Evolutionary conservation across 495 filamentous ascomycete genomes (phyloP).

Genomic region (Talaromyces nanjingensis): DNA sequence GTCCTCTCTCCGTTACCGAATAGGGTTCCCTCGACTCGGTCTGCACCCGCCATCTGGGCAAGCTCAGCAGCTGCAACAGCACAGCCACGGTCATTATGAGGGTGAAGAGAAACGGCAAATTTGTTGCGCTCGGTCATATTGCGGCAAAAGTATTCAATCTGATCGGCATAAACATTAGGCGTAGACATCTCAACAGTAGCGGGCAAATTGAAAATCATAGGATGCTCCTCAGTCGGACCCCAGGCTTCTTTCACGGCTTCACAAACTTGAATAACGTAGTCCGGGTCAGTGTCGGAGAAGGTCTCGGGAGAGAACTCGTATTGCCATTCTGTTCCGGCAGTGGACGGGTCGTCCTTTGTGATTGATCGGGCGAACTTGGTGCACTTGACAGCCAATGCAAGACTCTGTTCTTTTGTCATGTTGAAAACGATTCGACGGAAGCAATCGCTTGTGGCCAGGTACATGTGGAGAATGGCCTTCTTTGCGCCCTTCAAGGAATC

Average conservation of each 20-base stretch:
- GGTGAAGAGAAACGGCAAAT: conserved; percentile 77
- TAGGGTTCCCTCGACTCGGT: conserved; percentile 89
- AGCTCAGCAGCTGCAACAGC: conserved; percentile 83
- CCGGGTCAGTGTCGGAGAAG: conserved; percentile 84
- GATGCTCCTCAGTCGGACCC: conserved; percentile 73
- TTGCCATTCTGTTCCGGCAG: conserved; percentile 72
- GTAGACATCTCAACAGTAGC: conserved; percentile 96
- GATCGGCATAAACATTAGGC: conserved; percentile 93
- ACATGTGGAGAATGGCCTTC: conserved; percentile 95
- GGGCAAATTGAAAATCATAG: conserved; percentile 96
- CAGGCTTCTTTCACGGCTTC: conserved; percentile 95
- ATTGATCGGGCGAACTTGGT: conserved; percentile 80
- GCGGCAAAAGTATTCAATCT: conserved; percentile 92
- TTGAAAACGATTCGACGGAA: conserved; percentile 87
- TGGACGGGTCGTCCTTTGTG: conserved; percentile 87
- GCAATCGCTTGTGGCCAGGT: conserved; percentile 89
- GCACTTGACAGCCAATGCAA: conserved; percentile 80
- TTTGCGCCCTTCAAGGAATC: conserved; percentile 84
- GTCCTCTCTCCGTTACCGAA: conserved; percentile 96
- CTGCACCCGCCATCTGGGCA: conserved; percentile 95
- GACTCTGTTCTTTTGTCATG: conserved; percentile 72
- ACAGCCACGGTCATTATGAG: conserved; percentile 93
- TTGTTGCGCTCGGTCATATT: conserved; percentile 74
- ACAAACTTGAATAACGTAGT: conserved; percentile 78
- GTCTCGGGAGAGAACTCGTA: conserved; percentile 97